These are phyloP conservation scores for Paragyromitra xinjiangensis DNA, from an alignment of 495 filamentous ascomycete genomes.

Conservation along the genomic window DNA sequence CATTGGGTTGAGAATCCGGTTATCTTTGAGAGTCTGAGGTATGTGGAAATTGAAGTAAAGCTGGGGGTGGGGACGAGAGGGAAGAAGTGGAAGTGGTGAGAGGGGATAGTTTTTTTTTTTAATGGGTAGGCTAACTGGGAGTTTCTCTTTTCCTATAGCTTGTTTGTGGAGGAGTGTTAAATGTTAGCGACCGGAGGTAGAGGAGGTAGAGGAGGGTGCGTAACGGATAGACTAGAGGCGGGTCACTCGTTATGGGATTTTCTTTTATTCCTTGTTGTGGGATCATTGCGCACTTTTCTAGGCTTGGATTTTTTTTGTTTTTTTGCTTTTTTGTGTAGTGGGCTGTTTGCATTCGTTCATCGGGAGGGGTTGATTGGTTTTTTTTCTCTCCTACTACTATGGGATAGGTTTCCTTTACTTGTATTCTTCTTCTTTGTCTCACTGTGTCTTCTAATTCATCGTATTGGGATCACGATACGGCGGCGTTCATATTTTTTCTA, in stretches of 20 bases:
- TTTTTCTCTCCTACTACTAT: not conserved
- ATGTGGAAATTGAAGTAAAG: conserved; percentile 36
- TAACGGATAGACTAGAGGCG: conserved; percentile 38
- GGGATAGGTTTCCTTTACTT: not conserved
- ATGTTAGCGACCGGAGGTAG: not conserved
- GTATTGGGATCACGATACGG: not conserved
- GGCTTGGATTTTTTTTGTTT: not conserved
- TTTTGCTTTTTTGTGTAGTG: not conserved
- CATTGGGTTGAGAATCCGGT: conserved; percentile 85
- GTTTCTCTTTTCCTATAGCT: conserved; percentile 17
- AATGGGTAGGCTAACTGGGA: conserved; percentile 26
- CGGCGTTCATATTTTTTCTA: conserved; percentile 17
- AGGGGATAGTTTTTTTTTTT: not conserved
- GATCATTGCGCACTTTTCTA: conserved; percentile 3
- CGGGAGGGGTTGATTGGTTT: conserved; percentile 4
- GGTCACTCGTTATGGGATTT: conserved; percentile 10
- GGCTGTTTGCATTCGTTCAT: not conserved
- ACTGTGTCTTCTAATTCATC: not conserved
- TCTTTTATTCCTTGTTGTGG: conserved; percentile 5
- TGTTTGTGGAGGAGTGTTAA: conserved; percentile 48
- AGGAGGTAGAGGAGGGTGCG: not conserved
- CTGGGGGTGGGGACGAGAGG: conserved; percentile 12
- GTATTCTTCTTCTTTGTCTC: not conserved
- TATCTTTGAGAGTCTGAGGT: conserved; percentile 77
- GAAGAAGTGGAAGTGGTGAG: conserved; percentile 25